Evolutionary conservation across 2,329 filamentous ascomycete species (phyloP).

Genomic region (Moelleriella libera): DNA sequence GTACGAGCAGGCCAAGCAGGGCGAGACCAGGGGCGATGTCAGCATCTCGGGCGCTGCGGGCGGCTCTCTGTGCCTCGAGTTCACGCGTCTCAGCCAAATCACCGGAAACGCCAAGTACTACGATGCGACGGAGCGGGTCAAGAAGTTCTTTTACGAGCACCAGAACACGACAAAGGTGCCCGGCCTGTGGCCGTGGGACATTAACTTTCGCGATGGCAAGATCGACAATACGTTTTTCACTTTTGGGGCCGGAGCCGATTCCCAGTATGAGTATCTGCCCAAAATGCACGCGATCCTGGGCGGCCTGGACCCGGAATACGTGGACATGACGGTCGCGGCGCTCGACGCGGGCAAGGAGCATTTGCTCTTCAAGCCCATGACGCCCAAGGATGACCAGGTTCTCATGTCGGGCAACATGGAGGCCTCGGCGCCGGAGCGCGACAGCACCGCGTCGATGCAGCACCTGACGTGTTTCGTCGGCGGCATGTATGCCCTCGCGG

Average conservation of each 20-base stretch:
- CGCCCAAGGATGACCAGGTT: conserved; percentile 42
- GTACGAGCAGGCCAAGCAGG: conserved; percentile 25
- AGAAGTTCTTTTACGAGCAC: conserved; percentile 47
- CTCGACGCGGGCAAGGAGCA: conserved; percentile 46
- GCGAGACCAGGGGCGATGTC: conserved; percentile 19
- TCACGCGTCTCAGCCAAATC: conserved; percentile 60
- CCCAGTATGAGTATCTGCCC: conserved; percentile 44
- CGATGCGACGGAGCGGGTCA: conserved; percentile 62
- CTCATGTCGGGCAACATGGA: conserved; percentile 37
- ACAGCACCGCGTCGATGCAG: conserved; percentile 24
- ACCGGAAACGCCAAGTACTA: conserved; percentile 62
- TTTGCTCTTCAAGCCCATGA: conserved; percentile 56
- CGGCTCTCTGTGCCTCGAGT: conserved; percentile 59
- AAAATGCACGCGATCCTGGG: conserved; percentile 50
- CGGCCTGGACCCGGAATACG: conserved; percentile 48
- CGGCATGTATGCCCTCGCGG: conserved; percentile 55
- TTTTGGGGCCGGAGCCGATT: conserved; percentile 31
- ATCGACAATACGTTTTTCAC: conserved; percentile 24
- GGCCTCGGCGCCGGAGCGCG: conserved; percentile 11
- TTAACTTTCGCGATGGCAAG: conserved; percentile 46
- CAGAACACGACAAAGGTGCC: conserved; percentile 55
- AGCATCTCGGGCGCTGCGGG: conserved; percentile 28
- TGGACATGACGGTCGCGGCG: conserved; percentile 47
- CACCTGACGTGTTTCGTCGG: conserved; percentile 60
- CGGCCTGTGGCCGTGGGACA: conserved; percentile 55